Evolutionary conservation across 768 basidiomycete species (phyloP), one percentile per base, ranked within the genome.

Genomic region (Exsudoporus frostii): DNA sequence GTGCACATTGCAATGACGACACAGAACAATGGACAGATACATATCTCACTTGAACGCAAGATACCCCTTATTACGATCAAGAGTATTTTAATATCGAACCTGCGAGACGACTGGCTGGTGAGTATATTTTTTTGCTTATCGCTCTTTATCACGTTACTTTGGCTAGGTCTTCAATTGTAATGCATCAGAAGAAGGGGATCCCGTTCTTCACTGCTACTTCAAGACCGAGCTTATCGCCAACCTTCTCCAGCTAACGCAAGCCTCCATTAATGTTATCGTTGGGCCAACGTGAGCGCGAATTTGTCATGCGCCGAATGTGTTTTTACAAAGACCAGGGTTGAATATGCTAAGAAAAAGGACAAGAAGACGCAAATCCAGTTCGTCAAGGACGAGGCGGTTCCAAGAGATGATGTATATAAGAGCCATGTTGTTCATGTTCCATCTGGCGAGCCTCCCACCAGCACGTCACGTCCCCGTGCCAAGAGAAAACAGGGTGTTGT

Each of bases 281-380:
- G 82, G 81, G 0, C 88, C 94, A 17, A 80, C 79, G 94, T 96
- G 66, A 61, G 92, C 73, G 22, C 50, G 34, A 17, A 15, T 25
- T 61, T n/a, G 10, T 46, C 20, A 11, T 40, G 19, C 14, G 10
- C 17, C 27, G 29, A 45, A 9, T 32, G 19, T 51, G 36, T 33
- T 47, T 54, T 71, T 20, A 69, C 42, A n/a, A 40, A n/a, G 27
- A 24, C 19, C 29, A 98, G 91, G 8, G 73, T 98, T 54, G 84
- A 90, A 51, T 98, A 98, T 69, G 78, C 79, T 38, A 98, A 99
- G 80, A 99, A 99, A 81, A 98, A 93, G 73, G 95, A 95, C 58
- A 99, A 98, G 75, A 84, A 84, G 65, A 84, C 88, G 5, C 78
- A 82, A 48, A 92, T 99, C 71, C 88, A 88, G 68, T 88, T 92